Evolutionary conservation across 2,329 filamentous ascomycete species (phyloP), one percentile per base, ranked within the genome.

Genomic region (Trichoderma semiorbis): DNA sequence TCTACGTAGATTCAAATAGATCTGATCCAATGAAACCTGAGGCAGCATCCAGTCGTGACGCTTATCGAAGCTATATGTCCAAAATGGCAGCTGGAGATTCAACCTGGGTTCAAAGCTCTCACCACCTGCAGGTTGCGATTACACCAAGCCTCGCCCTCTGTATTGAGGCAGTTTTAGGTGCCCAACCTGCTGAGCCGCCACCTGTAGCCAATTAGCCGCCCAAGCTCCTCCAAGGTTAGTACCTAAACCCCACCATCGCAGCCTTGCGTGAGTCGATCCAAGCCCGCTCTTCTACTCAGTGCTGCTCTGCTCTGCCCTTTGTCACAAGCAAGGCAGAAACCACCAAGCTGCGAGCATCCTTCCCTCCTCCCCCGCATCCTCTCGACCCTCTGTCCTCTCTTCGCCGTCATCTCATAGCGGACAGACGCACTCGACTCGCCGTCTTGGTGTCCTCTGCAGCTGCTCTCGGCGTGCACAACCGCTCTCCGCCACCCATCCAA

Each of bases 221-320:
- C 28, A 34, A 34, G 21, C 57, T 53, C 47, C 47, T 53, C 47
- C 47, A 53, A 24, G 21, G 47, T 53, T 50, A 50, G 47, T 30
- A 63, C 39, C 70, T 57, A 61, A 62, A 72, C 73, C 72, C 73
- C 73, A 72, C 75, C 72, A 75, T 74, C 71, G 70, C 75, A 74
- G 73, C 73, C 72, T 74, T 66, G 72, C 43, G 57, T 60, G 58
- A 58, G 70, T 32, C 30, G 36, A 55, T 30, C 30, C 53, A 30
- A 69, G 28, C 30, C 43, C 53, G 32, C 62, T 57, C 24, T 50
- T 50, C 47, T 53, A 7, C 30, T 34, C 34, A 34, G 32, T 36
- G 34, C 30, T 60, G 57, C 30, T 32, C 47, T 50, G 43, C 43
- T 14, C 30, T 47, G 36, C 39, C 50, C 60, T 43, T 30, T 63